Percentiles rank a stretch among this genome's conserved stretches.
Evolutionary conservation across 2,329 filamentous ascomycete species (phyloP).

Genomic region (Verticillium albo-atrum): DNA sequence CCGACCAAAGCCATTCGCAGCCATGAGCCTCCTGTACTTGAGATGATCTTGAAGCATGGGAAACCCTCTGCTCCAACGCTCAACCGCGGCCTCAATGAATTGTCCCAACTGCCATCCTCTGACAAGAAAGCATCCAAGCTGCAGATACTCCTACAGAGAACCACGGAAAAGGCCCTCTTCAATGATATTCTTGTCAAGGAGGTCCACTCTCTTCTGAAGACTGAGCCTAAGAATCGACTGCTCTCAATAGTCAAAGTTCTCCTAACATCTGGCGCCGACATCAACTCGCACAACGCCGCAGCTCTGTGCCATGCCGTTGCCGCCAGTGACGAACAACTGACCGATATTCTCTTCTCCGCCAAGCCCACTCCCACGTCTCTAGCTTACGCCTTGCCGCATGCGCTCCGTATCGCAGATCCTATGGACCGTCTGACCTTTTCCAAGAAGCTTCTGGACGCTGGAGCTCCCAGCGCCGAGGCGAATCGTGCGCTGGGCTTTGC

Average conservation of each 20-base stretch:
- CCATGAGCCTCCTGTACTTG: constrained; percentile 43
- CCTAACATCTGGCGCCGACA: constrained; percentile 46
- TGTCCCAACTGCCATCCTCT: constrained; percentile 38
- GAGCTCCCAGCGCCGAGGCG: constrained; percentile 41
- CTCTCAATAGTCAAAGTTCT: constrained; percentile 41
- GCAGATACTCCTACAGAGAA: constrained; percentile 37
- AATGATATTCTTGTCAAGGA: constrained; percentile 45
- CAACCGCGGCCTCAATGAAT: constrained; percentile 33
- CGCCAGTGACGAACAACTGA: constrained; percentile 37
- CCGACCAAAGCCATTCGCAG: constrained; percentile 31
- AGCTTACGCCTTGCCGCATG: constrained; percentile 45
- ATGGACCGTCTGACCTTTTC: constrained; percentile 48
- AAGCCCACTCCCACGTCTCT: constrained; percentile 38
- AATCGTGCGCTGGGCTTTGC: constrained; percentile 49
- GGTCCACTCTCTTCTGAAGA: constrained; percentile 38
- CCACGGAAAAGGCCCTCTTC: constrained; percentile 37
- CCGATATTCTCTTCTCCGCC: constrained; percentile 42
- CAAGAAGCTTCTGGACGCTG: constrained; percentile 43
- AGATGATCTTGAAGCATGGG: constrained; percentile 40
- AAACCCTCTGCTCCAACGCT: constrained; percentile 39
- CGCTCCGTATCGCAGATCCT: constrained; percentile 44
- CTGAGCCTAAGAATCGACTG: constrained; percentile 29
- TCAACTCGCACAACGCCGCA: constrained; percentile 48
- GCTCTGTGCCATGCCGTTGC: constrained; percentile 47
- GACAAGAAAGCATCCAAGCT: constrained; percentile 46